Base-by-base conservation (phyloP, 352 stramenopile genomes). In the Heterotrichella gracilis region DNA sequence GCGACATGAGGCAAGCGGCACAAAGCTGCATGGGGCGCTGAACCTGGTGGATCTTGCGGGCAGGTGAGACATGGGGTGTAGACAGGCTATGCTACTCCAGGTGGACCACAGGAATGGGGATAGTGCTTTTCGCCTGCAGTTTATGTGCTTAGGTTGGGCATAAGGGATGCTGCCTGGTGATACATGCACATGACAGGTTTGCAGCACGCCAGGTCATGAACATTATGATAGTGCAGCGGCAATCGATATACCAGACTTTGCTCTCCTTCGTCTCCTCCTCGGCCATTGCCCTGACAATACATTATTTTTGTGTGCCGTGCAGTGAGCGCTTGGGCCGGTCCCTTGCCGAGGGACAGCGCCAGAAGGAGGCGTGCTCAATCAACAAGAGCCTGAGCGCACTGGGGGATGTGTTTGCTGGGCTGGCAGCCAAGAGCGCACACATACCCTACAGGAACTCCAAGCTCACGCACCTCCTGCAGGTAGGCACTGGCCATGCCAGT, bases 381-480 rank as follows among this genome's bases (percentile, higher is more conserved):
- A 98, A 98, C 80, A 98, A 98, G 78, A 96, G 86, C 76, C 79
- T 99, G 21, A 96, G 86, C 73, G 84, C 84, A 25, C 79, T 99
- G 22, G 89, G 87, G 3, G 91, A 97, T 73, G 93, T 99, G n/a
- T 97, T 99, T 77, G 85, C 87, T 74, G 85, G 90, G 53, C 82
- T 99, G 2, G 82, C 86, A 0, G 95, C 93, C 76, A 14, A 41
- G 9, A 22, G 24, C 13, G n/a, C 24, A 1, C 75, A 78, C 42
- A 79, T 95, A 22, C 92, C 92, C 53, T 99, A 96, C 80, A 80
- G 93, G 66, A 97, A 99, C 78, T 94, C 83, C 32, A 98, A 98
- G 76, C 80, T 99, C 20, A 99, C 93, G 21, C 96, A 97, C 76
- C 82, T 97, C 32, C 81, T 99, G 20, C n/a, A n/a, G n/a, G n/a